Evolutionary conservation across 2,329 filamentous ascomycete genomes (phyloP).

Genomic region (Cladosporium halotolerans): DNA sequence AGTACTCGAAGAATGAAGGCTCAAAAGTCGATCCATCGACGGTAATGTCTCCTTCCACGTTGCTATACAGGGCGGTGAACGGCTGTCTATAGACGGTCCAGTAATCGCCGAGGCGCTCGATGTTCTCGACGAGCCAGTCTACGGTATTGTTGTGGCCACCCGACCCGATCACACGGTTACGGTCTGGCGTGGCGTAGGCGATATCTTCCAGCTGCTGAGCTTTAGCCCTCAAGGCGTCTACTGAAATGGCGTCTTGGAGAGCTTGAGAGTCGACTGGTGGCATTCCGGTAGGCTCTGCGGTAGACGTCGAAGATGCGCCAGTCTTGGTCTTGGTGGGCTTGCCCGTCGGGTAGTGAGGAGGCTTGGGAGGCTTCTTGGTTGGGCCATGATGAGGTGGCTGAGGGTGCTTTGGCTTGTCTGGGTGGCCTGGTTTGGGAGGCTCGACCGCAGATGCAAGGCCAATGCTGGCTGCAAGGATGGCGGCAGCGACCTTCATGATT

Average conservation of each 20-base stretch:
- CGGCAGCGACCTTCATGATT: conserved; percentile 6
- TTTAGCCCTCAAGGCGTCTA: conserved; percentile 16
- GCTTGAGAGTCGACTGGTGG: conserved; percentile 29
- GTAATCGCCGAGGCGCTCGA: conserved; percentile 48
- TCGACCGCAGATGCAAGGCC: conserved; percentile 1
- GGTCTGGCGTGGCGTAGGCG: conserved; percentile 32
- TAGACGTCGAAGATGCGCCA: neutral
- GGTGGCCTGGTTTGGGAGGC: neutral
- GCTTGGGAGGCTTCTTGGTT: neutral
- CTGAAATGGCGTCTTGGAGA: conserved; percentile 10
- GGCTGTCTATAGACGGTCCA: conserved; percentile 53
- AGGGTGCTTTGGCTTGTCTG: neutral
- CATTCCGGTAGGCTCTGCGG: neutral
- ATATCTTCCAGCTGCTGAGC: conserved; percentile 31
- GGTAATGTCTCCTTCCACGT: conserved; percentile 36
- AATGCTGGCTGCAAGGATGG: conserved; percentile 4
- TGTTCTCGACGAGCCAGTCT: conserved; percentile 30
- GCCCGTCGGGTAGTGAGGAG: neutral
- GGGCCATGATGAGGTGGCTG: neutral
- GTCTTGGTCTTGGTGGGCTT: neutral
- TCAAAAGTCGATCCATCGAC: conserved; percentile 53
- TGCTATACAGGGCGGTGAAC: conserved; percentile 30
- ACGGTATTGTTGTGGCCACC: conserved; percentile 36
- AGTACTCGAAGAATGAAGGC: conserved; percentile 58
- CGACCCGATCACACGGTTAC: conserved; percentile 35